Conservation (phyloP, 768 basidiomycete genomes). For the Cantharellus cinnabarinus region DNA sequence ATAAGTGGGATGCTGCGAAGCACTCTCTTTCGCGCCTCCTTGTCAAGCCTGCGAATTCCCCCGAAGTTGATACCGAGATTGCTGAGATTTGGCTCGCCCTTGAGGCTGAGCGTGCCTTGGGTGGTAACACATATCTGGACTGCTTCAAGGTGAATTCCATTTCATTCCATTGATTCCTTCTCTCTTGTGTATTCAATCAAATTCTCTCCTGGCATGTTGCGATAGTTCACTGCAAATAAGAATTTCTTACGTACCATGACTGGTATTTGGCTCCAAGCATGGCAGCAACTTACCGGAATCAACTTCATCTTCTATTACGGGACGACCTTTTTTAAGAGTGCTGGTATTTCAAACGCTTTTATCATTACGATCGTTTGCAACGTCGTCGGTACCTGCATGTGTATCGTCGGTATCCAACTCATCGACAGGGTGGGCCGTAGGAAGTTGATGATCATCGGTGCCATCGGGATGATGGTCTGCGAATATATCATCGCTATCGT, state of each 20-base stretch:
- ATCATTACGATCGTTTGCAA: constrained; percentile 46
- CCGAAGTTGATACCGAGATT: constrained; percentile 32
- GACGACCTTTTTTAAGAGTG: constrained; percentile 41
- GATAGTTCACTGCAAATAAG: background rate
- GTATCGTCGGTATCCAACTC: constrained; percentile 19
- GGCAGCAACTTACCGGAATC: constrained; percentile 54
- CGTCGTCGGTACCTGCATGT: constrained; percentile 61
- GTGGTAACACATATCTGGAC: constrained; percentile 38
- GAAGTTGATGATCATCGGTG: constrained; percentile 54
- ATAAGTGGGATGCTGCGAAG: constrained; percentile 36
- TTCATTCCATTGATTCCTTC: no score
- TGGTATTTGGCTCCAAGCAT: constrained; percentile 60
- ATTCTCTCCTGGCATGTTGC: no score
- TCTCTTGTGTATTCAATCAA: no score
- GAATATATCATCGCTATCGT: constrained; percentile 62
- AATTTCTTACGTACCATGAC: constrained; percentile 61
- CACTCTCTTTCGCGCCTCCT: constrained; percentile 44
- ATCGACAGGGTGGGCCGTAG: background rate
- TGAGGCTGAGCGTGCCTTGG: background rate
- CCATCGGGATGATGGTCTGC: constrained; percentile 65
- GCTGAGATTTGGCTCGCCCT: constrained; percentile 27
- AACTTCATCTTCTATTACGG: constrained; percentile 51
- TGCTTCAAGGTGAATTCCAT: constrained; percentile 29
- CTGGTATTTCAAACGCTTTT: constrained; percentile 39
- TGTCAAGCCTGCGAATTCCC: constrained; percentile 28